Evolutionary conservation across 1,284 basidiomycete species (phyloP), one percentile per base, ranked within the genome.

Genomic region (Hypsizygus ulmarius): DNA sequence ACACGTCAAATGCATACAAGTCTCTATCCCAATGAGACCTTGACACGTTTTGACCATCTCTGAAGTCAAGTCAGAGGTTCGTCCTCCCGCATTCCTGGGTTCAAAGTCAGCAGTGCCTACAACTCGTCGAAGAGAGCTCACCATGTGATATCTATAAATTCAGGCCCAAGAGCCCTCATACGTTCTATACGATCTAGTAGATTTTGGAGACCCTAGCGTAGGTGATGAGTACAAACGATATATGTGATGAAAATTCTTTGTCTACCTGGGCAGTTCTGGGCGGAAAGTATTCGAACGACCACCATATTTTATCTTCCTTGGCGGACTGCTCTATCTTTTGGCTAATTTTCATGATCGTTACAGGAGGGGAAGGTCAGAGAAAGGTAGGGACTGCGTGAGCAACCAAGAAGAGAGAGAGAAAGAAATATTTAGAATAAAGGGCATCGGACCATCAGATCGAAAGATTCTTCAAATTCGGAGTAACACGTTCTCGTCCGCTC

Each of bases 61-160:
- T n/a, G 87, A 84, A 6, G 93, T 94, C 50, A 96, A 72, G 62
- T 95, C 92, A 42, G 93, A 94, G 16, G 94, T 96, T 53, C 94
- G 82, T 49, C 95, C 95, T 47, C 95, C 95, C 40, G 95, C 95
- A 70, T 97, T 96, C 91, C 91, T 94, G 56, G 30, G 41, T 51
- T 41, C 37, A 40, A 33, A 38, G 34, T 45, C 11, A 38, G 25
- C 7, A 2, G 9, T 25, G 15, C 49, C 19, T 47, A 35, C 46
- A 32, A 45, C n/a, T 14, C 15, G 45, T 21, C 27, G 15, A n/a
- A 6, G 9, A 33, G 35, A 15, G 62, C 79, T 53, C 52, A 86
- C 94, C 92, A 98, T 65, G 95, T 99, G 64, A 99, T 97, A 67
- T 99, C 95, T 61, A 98, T 90, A 64, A 98, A 99, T 70, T 97